Conservation (phyloP, 345 rosid genomes). For the Gossypium longicalyx region DNA sequence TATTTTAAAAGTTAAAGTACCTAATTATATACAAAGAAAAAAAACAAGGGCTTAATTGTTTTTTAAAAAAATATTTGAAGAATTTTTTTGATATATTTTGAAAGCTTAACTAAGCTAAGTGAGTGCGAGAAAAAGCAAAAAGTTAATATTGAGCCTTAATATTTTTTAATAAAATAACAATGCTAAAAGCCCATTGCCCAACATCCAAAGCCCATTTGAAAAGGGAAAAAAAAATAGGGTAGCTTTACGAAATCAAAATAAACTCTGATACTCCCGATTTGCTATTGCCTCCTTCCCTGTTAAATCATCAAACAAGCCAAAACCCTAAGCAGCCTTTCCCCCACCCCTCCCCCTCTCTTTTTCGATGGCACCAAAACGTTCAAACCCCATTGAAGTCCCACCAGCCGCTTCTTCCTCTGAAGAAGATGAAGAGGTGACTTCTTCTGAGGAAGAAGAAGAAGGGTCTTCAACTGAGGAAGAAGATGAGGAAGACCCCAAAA, state of each 20-base stretch:
- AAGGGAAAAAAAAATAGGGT: not conserved
- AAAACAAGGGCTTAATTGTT: rapidly evolving
- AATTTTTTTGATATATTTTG: no score
- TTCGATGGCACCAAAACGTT: conserved; percentile 32
- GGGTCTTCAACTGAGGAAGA: conserved; percentile 7
- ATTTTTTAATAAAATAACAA: not conserved
- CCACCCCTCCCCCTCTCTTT: not conserved
- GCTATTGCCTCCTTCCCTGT: not conserved
- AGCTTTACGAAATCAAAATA: not conserved
- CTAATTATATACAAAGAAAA: no score
- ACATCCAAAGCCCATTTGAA: not conserved
- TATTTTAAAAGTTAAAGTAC: no score
- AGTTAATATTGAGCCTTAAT: no score
- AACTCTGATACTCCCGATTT: not conserved
- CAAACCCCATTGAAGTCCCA: conserved; percentile 25
- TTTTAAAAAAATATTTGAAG: no score
- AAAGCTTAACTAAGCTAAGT: no score
- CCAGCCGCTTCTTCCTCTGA: conserved; percentile 28
- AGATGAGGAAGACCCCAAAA: not conserved
- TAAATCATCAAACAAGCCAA: not conserved
- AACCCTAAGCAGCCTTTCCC: not conserved
- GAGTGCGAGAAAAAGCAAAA: no score
- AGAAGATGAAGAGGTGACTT: not conserved
- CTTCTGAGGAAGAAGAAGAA: conserved; percentile 11
- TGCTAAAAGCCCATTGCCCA: not conserved